Base-by-base conservation (phyloP, 1,284 basidiomycete species). In the Apiotrichum gracile region DNA sequence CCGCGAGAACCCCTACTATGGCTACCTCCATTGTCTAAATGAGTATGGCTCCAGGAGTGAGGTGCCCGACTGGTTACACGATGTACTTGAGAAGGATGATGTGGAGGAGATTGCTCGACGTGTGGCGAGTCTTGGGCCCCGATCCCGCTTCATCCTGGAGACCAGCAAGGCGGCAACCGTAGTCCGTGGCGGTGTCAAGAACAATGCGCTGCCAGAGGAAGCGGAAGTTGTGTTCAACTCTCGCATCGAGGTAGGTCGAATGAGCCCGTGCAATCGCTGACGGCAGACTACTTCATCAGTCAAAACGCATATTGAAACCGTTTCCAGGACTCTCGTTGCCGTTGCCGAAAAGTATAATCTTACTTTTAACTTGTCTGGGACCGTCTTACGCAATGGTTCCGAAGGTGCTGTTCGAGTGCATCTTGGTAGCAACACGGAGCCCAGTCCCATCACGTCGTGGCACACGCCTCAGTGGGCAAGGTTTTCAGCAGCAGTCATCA, bases 21-120 rank as follows among this genome's bases (percentile, higher is more conserved):
- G 73, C 42, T 76, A 70, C 61, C 69, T 81, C 14, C 68, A 75
- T 29, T 81, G 80, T 56, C 63, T 77, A 5, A 67, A 75, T 21
- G 76, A 78, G 13, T 66, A 75, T 33, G 78, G 78, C n/a, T 24
- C 33, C 14, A 16, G 40, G 5, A 67, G 69, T 1, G 60, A 72
- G 2, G 66, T 78, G 42, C 69, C 72, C 16, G 55, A 55, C 17
- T 47, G 58, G 17, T 61, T 79, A 42, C 66, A 62, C 46, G 54
- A 52, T 26, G 40, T 57, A 8, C 55, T 78, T 27, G 52, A 61
- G 48, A 57, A 73, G 69, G 7, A 66, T 66, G 47, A 65, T 68
- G 41, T 78, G 78, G 70, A 65, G 22, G 59, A 65, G 51, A 66
- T 80, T 2, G 76, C 76, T 6, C 56, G 68, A 43, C 65, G 72